A percentile compares a stretch with the other conserved stretches of the same genome.
phyloP scores from a whole-genome alignment of 768 basidiomycete genomes.

The Russula compacta region DNA sequence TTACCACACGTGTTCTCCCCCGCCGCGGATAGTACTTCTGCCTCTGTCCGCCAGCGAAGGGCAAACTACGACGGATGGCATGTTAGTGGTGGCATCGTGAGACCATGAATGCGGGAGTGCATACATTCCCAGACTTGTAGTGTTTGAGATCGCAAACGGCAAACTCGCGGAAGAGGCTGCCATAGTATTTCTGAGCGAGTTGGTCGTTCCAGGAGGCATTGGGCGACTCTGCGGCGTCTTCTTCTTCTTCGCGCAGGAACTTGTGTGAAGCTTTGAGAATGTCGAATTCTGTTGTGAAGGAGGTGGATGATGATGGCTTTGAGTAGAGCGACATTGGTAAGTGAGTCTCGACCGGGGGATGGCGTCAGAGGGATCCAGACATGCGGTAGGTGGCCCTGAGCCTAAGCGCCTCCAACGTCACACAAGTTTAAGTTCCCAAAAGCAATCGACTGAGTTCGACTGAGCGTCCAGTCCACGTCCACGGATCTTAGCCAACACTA shows the following conservation, averaged over 20 bases:
- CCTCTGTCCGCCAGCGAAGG: constrained; percentile 88
- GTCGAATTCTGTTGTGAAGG: constrained; percentile 51
- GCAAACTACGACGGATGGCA: constrained; percentile 48
- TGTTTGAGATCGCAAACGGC: constrained; percentile 92
- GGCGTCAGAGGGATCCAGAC: background rate
- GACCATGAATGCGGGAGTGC: constrained; percentile 20
- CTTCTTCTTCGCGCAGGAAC: constrained; percentile 46
- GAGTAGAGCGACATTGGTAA: background rate
- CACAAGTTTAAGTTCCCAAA: background rate
- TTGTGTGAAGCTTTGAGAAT: constrained; percentile 67
- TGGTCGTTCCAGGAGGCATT: constrained; percentile 65
- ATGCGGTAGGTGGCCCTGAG: background rate
- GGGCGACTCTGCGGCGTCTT: constrained; percentile 33
- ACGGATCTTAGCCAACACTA: background rate
- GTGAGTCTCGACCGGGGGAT: background rate
- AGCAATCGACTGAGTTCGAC: background rate
- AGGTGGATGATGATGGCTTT: background rate
- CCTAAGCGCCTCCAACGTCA: constrained; percentile 1
- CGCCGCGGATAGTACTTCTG: constrained; percentile 76
- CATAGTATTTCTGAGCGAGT: constrained; percentile 83
- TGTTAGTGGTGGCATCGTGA: background rate
- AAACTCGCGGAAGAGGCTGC: constrained; percentile 83
- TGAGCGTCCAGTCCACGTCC: no score
- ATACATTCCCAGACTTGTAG: constrained; percentile 83
- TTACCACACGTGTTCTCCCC: constrained; percentile 89